Evolutionary conservation across 148 eudicot species (phyloP).

Genomic region (Suaeda aralocaspica): DNA sequence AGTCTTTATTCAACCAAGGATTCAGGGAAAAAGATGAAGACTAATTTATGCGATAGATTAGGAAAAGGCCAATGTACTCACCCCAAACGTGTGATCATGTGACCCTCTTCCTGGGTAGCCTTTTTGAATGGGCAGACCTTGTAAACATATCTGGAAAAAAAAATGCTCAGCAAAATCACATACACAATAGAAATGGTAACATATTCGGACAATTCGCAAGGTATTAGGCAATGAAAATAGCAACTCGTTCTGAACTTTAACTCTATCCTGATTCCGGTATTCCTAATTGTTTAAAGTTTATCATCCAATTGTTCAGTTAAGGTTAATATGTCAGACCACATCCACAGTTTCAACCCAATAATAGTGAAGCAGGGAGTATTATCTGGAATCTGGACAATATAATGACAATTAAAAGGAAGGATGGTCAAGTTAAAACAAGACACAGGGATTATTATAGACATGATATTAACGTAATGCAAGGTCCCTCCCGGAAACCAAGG

Average conservation of each 20-base stretch:
- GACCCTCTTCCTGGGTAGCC: constrained; percentile 86
- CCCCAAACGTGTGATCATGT: constrained; percentile 89
- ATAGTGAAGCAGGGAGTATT: no score
- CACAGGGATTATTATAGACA: no score
- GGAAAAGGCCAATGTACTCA: constrained; percentile 31
- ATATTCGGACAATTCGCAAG: background rate
- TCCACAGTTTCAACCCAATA: constrained; percentile 1
- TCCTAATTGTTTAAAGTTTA: background rate
- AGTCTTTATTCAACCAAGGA: background rate
- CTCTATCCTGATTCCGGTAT: background rate
- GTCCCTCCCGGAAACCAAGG: no score
- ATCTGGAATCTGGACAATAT: no score
- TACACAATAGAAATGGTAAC: constrained; percentile 8
- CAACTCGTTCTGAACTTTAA: background rate
- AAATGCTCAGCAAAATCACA: constrained; percentile 3
- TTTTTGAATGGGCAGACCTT: constrained; percentile 89
- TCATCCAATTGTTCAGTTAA: background rate
- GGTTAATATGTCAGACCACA: background rate
- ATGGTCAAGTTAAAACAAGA: no score
- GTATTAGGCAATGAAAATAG: constrained; percentile 5
- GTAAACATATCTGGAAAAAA: constrained; percentile 68
- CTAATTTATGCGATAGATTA: background rate
- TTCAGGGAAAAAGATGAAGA: background rate
- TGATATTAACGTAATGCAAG: background rate
- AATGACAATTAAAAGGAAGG: no score